Conservation (phyloP, 345 rosid genomes). For the Mangifera indica region DNA sequence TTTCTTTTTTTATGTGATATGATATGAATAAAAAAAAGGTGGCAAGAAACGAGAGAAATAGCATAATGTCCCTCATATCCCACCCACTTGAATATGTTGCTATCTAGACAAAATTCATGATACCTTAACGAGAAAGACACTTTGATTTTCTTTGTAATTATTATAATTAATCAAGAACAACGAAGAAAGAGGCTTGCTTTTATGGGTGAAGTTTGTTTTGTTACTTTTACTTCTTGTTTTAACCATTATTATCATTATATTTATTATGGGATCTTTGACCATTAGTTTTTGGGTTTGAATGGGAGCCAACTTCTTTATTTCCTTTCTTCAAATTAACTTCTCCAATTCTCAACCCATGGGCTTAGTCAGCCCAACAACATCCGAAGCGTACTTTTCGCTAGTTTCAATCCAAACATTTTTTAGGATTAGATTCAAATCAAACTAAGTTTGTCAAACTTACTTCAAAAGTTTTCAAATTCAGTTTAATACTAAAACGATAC, state of each 20-base stretch:
- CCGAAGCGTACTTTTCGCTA: too few species aligned
- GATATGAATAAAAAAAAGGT: background rate
- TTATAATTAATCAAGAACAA: background rate
- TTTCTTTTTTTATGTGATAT: too few species aligned
- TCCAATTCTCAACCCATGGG: too few species aligned
- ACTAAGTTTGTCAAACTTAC: too few species aligned
- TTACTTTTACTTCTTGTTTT: constrained; percentile 20
- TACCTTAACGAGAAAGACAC: constrained; percentile 18
- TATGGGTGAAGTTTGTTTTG: constrained; percentile 1
- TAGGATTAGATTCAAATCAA: too few species aligned
- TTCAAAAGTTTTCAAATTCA: too few species aligned
- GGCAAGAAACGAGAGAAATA: background rate
- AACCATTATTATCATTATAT: constrained; percentile 2
- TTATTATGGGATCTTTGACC: constrained; percentile 11
- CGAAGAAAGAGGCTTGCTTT: background rate
- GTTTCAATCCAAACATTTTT: too few species aligned
- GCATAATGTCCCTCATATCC: background rate
- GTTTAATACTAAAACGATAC: too few species aligned
- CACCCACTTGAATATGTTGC: background rate
- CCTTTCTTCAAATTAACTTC: too few species aligned
- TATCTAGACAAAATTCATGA: constrained; percentile 17
- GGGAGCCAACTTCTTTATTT: background rate
- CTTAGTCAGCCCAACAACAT: too few species aligned
- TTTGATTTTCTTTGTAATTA: constrained; percentile 12
- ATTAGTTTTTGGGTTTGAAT: constrained; percentile 12